Evolutionary conservation across 148 eudicot species (phyloP), one percentile per base, ranked within the genome.

Genomic region (Amaranthus cruentus): DNA sequence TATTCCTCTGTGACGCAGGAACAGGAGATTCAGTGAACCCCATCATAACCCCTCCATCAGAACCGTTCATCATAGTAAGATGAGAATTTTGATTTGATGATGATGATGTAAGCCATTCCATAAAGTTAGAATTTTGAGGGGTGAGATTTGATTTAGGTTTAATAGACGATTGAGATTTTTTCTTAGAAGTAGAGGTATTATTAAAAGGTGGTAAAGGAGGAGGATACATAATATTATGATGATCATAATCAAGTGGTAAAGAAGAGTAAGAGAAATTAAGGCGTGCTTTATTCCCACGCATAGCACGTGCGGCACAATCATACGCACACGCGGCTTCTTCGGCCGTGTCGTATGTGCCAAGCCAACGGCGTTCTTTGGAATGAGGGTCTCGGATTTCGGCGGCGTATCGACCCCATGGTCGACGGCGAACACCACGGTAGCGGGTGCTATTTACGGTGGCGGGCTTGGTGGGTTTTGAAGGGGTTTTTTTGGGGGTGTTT

Each of bases 391-490:
- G 66, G 8, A 91, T 91, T 71, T 91, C 94, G 1, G 97, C 97
- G 0, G 97, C 97, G 75, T 87, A 91, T 0, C 94, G 88, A 14
- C 97, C 97, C 97, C 97, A 91, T 0, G 97, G 97, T 46, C 97
- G 85, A 76, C 97, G 89, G 1, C 94, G 83, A 0, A 91, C 97
- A 0, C 94, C 97, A 1, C 93, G 88, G 86, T 91, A 91, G 21
- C 88, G 58, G 38, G 78, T 76, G 77, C 2, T 7, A 62, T 2
- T 1, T 71, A 63, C 2, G 63, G 72, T 0, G 61, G 63, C 0
- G 55, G 68, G 28, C 38, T 62, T 78, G 42, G 63, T 69, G 44
- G 47, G 14, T 14, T 65, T 64, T 42, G 63, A 6, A 5, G 50
- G 12, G 55, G 18, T 38, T 14, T 65, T 64, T 49, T 70, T 12